Percentiles rank a stretch among this genome's conserved stretches.
Evolutionary conservation across 1,139 yeast species (phyloP).

Genomic region (Scheffersomyces stambukii): DNA sequence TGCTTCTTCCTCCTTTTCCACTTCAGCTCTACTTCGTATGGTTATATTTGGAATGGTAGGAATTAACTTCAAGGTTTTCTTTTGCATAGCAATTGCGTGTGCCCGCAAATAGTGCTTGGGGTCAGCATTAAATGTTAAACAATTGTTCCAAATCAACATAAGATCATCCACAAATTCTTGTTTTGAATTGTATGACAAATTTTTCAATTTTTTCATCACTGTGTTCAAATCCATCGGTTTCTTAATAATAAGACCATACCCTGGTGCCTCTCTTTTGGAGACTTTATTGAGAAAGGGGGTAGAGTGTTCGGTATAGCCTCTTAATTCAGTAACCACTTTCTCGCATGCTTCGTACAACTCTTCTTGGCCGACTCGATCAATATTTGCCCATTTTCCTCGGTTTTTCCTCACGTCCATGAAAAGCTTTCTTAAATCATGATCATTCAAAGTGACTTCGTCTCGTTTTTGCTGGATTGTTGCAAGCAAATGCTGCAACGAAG

Average conservation of each 20-base stretch:
- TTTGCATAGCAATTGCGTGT: conserved; percentile 96
- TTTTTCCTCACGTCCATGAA: conserved; percentile 92
- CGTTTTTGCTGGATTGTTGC: conserved; percentile 75
- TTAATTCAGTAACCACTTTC: conserved; percentile 81
- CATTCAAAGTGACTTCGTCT: conserved; percentile 71
- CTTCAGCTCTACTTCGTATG: conserved; percentile 75
- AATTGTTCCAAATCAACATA: conserved; percentile 93
- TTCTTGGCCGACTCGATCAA: conserved; percentile 93
- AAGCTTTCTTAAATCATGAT: conserved; percentile 76
- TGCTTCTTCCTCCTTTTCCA: conserved; percentile 68
- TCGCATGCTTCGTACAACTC: conserved; percentile 97
- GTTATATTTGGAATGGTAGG: conserved; percentile 88
- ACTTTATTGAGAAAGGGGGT: conserved; percentile 94
- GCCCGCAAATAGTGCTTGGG: conserved; percentile 88
- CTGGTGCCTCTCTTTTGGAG: conserved; percentile 95
- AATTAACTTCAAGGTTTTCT: conserved; percentile 67
- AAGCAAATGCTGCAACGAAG: conserved; percentile 77
- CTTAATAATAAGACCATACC: conserved; percentile 84
- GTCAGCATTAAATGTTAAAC: conserved; percentile 89
- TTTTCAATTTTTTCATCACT: conserved; percentile 82
- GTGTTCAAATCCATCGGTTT: conserved; percentile 97
- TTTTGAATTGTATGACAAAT: conserved; percentile 76
- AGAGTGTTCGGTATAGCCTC: conserved; percentile 94
- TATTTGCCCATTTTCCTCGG: conserved; percentile 95
- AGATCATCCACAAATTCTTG: conserved; percentile 88